These are phyloP conservation scores for Colletotrichum melonis DNA, from an alignment of 2,329 filamentous ascomycete genomes.

Conservation along the genomic window DNA sequence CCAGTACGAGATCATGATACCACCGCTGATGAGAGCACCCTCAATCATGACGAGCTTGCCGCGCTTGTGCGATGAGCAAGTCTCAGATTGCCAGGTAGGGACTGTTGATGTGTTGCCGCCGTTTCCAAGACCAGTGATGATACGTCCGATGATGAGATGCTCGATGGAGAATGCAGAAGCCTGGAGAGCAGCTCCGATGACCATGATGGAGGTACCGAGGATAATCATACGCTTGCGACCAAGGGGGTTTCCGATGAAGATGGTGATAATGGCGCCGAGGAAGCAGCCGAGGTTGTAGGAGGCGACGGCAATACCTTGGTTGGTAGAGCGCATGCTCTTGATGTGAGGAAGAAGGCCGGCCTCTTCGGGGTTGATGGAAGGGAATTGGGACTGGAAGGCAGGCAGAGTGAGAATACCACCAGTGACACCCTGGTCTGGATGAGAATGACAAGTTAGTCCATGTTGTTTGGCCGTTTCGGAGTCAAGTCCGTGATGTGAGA, in stretches of 20 bases:
- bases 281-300: constrained; percentile 72
- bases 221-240: constrained; percentile 56
- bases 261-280: constrained; percentile 54
- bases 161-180: constrained; percentile 56
- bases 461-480: background rate
- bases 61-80: constrained; percentile 65
- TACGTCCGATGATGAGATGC: constrained; percentile 67
- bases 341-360: constrained; percentile 41
- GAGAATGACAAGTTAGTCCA: constrained; percentile 44
- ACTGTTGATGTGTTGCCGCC: constrained; percentile 57
- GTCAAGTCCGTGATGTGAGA: background rate
- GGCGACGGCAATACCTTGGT: constrained; percentile 66
- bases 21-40: constrained; percentile 66
- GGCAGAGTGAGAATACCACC: constrained; percentile 78
- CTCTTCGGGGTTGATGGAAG: constrained; percentile 39
- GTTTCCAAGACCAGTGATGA: constrained; percentile 52
- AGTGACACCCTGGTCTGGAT: constrained; percentile 79
- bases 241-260: constrained; percentile 47
- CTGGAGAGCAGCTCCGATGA: constrained; percentile 58
- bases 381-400: constrained; percentile 67
- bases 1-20: constrained; percentile 70
- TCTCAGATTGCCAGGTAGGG: constrained; percentile 72
- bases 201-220: constrained; percentile 55
- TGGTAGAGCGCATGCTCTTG: constrained; percentile 57
- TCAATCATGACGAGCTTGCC: constrained; percentile 73